Percentiles rank a stretch among this genome's conserved stretches.
These are phyloP conservation scores for Aspergillus chevalieri DNA, from an alignment of 2,329 filamentous ascomycete genomes.

Conservation along the genomic window DNA sequence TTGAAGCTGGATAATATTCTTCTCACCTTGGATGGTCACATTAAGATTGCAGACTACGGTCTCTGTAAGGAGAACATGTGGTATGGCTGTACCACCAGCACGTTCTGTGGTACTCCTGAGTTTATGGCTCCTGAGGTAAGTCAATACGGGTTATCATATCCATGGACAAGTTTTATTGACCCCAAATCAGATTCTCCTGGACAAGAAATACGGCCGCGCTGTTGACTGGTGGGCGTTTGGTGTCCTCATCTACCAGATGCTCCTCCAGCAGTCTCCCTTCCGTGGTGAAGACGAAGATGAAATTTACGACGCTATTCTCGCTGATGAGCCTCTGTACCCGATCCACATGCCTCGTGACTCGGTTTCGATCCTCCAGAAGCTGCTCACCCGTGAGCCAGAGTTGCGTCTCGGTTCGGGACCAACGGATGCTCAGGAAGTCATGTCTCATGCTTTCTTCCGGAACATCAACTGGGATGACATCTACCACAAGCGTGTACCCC, in stretches of 20 bases:
- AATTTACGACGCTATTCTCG: slow-evolving; percentile 97
- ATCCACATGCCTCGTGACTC: slow-evolving; percentile 99
- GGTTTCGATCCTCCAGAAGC: slow-evolving; percentile 94
- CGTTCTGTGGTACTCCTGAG: slow-evolving; percentile 98
- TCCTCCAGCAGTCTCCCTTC: slow-evolving; percentile 97
- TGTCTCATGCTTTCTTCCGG: slow-evolving; percentile 97
- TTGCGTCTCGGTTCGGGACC: slow-evolving; percentile 87
- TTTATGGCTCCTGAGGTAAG: slow-evolving; percentile 97
- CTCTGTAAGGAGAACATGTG: slow-evolving; percentile 99
- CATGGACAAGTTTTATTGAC: slow-evolving; percentile 15
- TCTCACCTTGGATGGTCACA: slow-evolving; percentile 88
- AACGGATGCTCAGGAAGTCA: slow-evolving; percentile 95
- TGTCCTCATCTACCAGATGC: slow-evolving; percentile 98
- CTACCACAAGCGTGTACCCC: slow-evolving; percentile 84
- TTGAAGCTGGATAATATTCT: slow-evolving; percentile 83
- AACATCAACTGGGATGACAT: slow-evolving; percentile 99
- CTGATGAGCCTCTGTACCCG: slow-evolving; percentile 93
- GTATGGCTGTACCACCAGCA: slow-evolving; percentile 94
- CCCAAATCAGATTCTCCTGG: slow-evolving; percentile 68
- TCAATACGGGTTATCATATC: background rate
- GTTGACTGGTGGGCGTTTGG: slow-evolving; percentile 99
- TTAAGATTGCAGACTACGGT: slow-evolving; percentile 98
- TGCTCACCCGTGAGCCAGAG: slow-evolving; percentile 91
- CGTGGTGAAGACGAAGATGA: slow-evolving; percentile 98
- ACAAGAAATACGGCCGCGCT: slow-evolving; percentile 96